phyloP scores from a whole-genome alignment of 331 rosid genomes.

The Arachis monticola region DNA sequence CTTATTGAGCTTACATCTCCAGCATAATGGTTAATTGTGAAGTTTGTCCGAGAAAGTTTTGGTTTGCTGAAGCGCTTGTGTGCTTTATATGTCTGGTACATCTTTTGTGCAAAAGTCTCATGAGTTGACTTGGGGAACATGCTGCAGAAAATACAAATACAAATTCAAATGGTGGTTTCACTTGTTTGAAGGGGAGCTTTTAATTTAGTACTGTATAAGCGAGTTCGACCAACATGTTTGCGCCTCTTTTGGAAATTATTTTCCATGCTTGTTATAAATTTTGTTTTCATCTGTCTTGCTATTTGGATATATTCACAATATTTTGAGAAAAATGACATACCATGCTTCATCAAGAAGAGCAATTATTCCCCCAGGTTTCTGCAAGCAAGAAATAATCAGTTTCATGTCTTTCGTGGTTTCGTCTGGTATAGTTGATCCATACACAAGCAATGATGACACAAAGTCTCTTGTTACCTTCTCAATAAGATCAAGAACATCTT shows the following conservation, averaged over 20 bases:
- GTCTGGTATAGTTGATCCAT: no score
- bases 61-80: constrained; percentile 89
- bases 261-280: constrained; percentile 1
- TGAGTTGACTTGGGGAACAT: constrained; percentile 93
- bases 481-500: constrained; percentile 86
- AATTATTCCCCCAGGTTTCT: constrained; percentile 91
- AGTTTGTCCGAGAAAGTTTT: constrained; percentile 76
- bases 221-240: constrained; percentile 4
- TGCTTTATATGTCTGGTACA: constrained; percentile 84
- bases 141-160: constrained; percentile 52
- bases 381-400: constrained; percentile 43
- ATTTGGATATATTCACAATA: constrained; percentile 19
- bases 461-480: constrained; percentile 63
- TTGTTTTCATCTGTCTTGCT: constrained; percentile 3
- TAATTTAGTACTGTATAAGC: constrained; percentile 1
- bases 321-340: constrained; percentile 53
- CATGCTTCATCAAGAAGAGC: constrained; percentile 97
- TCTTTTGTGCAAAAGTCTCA: constrained; percentile 88
- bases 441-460: constrained; percentile 9
- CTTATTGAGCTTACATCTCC: constrained; percentile 71
- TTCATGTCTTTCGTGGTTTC: constrained; percentile 26
- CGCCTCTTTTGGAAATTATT: constrained; percentile 12
- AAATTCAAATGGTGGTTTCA: constrained; percentile 4
- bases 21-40: constrained; percentile 82
- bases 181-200: background rate